Percentiles rank a stretch among this genome's conserved stretches.
phyloP scores from a whole-genome alignment of 352 stramenopile genomes.

The Hyaloperonospora brassicae region DNA sequence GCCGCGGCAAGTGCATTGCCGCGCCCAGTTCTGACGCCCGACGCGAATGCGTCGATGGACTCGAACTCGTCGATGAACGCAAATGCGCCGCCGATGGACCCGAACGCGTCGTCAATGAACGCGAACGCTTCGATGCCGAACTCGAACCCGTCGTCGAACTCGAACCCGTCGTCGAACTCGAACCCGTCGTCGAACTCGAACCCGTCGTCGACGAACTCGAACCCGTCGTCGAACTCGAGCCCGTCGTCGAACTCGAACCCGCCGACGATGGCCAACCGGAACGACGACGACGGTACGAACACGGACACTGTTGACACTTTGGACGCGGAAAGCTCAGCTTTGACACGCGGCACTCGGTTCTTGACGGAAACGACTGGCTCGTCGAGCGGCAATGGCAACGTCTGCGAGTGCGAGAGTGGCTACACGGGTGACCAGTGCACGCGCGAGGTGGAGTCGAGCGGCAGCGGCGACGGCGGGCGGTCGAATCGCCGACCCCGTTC shows the following conservation, averaged over 20 bases:
- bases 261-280: too few species aligned
- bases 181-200: too few species aligned
- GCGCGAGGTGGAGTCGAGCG: slow-evolving; percentile 37
- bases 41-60: slow-evolving; percentile 13
- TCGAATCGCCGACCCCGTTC: slow-evolving; percentile 18
- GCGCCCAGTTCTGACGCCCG: slow-evolving; percentile 13
- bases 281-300: not conserved
- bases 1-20: slow-evolving; percentile 44
- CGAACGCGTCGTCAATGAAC: too few species aligned
- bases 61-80: slow-evolving; percentile 2
- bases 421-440: slow-evolving; percentile 56
- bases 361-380: slow-evolving; percentile 23
- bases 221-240: too few species aligned
- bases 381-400: slow-evolving; percentile 18
- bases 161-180: too few species aligned
- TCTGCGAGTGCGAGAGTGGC: slow-evolving; percentile 50
- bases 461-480: slow-evolving; percentile 15
- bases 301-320: slow-evolving; percentile 11
- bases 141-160: too few species aligned
- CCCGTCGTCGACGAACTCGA: too few species aligned
- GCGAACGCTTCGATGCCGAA: too few species aligned
- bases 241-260: too few species aligned
- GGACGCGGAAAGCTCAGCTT: slow-evolving; percentile 4
- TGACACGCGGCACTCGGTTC: slow-evolving; percentile 17
- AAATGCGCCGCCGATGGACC: not conserved